Evolutionary conservation across 1,139 yeast genomes (phyloP).

Genomic region (Debaryomyces fabryi): DNA sequence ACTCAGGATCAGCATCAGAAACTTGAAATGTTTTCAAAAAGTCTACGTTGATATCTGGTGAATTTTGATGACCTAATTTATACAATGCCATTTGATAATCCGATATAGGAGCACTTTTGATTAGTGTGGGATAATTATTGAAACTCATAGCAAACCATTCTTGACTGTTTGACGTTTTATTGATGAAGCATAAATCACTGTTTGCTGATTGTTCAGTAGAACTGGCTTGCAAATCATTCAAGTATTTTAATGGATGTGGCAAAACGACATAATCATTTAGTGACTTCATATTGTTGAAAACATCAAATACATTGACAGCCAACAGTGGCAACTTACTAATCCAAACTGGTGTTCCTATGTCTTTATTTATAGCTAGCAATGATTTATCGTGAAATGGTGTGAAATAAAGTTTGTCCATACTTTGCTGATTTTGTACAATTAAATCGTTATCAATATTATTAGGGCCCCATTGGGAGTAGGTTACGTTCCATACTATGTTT

Average conservation of each 20-base stretch:
- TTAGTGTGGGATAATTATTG: constrained; percentile 73
- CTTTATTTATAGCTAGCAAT: constrained; percentile 64
- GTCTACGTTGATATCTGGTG: constrained; percentile 11
- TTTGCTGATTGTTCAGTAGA: constrained; percentile 28
- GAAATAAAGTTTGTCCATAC: constrained; percentile 73
- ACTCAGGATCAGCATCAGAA: constrained; percentile 11
- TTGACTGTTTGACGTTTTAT: constrained; percentile 57
- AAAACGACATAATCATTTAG: constrained; percentile 45
- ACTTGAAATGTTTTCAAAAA: constrained; percentile 24
- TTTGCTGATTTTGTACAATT: constrained; percentile 49
- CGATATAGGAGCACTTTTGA: constrained; percentile 76
- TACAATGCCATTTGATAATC: constrained; percentile 50
- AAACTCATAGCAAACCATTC: constrained; percentile 92
- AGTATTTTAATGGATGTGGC: constrained; percentile 65
- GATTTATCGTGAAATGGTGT: constrained; percentile 84
- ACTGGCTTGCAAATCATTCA: constrained; percentile 36
- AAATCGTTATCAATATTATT: constrained; percentile 81
- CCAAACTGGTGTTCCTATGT: constrained; percentile 78
- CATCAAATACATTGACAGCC: constrained; percentile 74
- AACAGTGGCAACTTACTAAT: constrained; percentile 66
- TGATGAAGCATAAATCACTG: constrained; percentile 59
- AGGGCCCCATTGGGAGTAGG: constrained; percentile 92
- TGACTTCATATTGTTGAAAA: constrained; percentile 43
- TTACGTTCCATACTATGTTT: constrained; percentile 79
- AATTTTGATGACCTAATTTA: constrained; percentile 20